phyloP scores from a whole-genome alignment of 495 filamentous ascomycete genomes.

The Pyrenula massariospora region DNA sequence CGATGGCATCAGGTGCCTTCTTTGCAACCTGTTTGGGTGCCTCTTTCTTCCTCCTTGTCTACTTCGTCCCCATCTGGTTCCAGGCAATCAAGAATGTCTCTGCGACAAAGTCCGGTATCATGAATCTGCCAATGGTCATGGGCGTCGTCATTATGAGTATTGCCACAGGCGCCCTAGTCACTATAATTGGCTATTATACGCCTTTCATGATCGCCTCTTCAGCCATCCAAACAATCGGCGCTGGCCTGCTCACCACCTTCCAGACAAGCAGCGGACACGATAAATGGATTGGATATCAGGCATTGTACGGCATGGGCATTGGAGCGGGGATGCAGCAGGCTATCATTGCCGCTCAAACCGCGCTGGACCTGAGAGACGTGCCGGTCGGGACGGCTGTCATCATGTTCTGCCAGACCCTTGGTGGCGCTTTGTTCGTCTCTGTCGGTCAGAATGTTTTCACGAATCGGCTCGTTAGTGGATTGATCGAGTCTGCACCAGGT shows the following conservation, averaged over 20 bases:
- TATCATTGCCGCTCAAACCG: slow-evolving; percentile 58
- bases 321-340: slow-evolving; percentile 59
- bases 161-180: slow-evolving; percentile 46
- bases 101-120: slow-evolving; percentile 63
- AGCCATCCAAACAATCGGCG: slow-evolving; percentile 51
- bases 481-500: slow-evolving; percentile 25
- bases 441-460: slow-evolving; percentile 53
- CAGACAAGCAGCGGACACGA: slow-evolving; percentile 34
- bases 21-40: slow-evolving; percentile 46
- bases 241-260: slow-evolving; percentile 58
- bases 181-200: slow-evolving; percentile 60
- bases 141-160: slow-evolving; percentile 49
- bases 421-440: slow-evolving; percentile 54
- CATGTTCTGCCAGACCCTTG: slow-evolving; percentile 60
- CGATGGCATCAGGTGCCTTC: slow-evolving; percentile 40
- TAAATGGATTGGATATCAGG: slow-evolving; percentile 72
- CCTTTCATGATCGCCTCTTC: slow-evolving; percentile 57
- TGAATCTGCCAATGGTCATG: slow-evolving; percentile 64
- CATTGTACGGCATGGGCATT: slow-evolving; percentile 55
- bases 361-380: slow-evolving; percentile 47
- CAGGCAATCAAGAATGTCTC: slow-evolving; percentile 64
- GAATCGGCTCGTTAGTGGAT: slow-evolving; percentile 40
- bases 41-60: slow-evolving; percentile 53
- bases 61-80: slow-evolving; percentile 78
- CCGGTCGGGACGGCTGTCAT: slow-evolving; percentile 50